Percentiles rank a stretch among this genome's conserved stretches.
These are phyloP conservation scores for Areca catechu DNA, from an alignment of 176 grass and related monocot genomes.

Conservation along the genomic window DNA sequence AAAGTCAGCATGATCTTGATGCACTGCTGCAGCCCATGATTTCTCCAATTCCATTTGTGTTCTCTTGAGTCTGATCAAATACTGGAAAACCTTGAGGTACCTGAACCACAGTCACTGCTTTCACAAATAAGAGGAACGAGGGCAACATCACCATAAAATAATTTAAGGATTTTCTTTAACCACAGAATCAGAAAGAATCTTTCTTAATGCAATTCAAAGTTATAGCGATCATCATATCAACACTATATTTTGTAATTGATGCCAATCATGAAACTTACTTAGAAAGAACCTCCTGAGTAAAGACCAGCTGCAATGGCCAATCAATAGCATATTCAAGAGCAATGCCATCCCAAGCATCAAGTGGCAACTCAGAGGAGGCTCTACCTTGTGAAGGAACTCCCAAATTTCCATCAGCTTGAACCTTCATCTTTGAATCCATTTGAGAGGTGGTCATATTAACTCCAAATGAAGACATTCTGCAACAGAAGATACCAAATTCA, in stretches of 20 bases:
- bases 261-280: conserved; percentile 46
- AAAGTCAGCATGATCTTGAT: conserved; percentile 98
- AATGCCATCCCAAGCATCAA: conserved; percentile 95
- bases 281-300: conserved; percentile 90
- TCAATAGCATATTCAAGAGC: conserved; percentile 84
- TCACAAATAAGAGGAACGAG: conserved; percentile 3
- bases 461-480: conserved; percentile 79
- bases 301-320: conserved; percentile 95
- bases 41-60: conserved; percentile 98
- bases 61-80: conserved; percentile 91
- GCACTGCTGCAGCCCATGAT: conserved; percentile 97
- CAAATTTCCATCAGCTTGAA: conserved; percentile 18
- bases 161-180: too few species aligned
- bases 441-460: conserved; percentile 44
- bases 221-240: too few species aligned
- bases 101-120: conserved; percentile 29
- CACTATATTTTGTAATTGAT: background rate
- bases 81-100: conserved; percentile 96
- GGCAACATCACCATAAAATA: too few species aligned
- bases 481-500: conserved; percentile 14
- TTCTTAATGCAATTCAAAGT: too few species aligned
- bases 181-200: too few species aligned
- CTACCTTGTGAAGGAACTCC: conserved; percentile 48
- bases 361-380: conserved; percentile 48
- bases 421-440: conserved; percentile 46